Conservation (phyloP, 2,329 filamentous ascomycete species). For the Colletotrichum eremochloae region DNA sequence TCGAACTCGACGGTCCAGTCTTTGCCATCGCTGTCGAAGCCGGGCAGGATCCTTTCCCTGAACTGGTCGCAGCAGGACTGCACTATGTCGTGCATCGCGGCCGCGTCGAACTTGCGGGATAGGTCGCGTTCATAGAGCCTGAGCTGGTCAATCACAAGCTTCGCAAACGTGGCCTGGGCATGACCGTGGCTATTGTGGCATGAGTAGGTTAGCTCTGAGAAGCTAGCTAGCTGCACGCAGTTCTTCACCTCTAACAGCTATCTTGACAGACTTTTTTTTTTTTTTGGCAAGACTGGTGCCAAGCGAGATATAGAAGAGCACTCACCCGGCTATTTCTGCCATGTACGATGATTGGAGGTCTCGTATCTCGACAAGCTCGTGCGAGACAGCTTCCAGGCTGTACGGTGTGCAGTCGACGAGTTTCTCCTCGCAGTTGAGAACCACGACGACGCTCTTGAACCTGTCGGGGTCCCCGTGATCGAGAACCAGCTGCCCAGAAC, state of each 20-base stretch:
- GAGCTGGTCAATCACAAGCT: constrained; percentile 14
- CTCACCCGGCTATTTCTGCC: neutral
- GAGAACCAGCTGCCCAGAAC: neutral
- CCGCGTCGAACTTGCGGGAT: constrained; percentile 6
- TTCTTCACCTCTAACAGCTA: neutral
- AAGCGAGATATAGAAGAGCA: neutral
- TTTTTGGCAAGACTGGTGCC: neutral
- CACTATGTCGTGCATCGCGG: neutral
- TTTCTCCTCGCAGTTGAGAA: neutral
- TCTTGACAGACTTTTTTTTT: neutral
- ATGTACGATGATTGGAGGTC: neutral
- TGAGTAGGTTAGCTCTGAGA: neutral
- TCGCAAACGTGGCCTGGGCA: constrained; percentile 5
- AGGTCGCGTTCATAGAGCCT: constrained; percentile 3
- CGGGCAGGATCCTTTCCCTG: neutral
- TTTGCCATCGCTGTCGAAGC: constrained; percentile 12
- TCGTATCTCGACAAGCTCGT: neutral
- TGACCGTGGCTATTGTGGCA: neutral
- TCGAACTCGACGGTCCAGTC: constrained; percentile 15
- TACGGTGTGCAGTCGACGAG: neutral
- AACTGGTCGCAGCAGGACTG: constrained; percentile 16
- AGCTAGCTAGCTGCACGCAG: neutral
- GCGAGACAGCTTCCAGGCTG: neutral
- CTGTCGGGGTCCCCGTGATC: neutral
- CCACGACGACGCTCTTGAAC: neutral